Base-by-base conservation (phyloP, 768 basidiomycete species). In the Pisolithus marmoratus region DNA sequence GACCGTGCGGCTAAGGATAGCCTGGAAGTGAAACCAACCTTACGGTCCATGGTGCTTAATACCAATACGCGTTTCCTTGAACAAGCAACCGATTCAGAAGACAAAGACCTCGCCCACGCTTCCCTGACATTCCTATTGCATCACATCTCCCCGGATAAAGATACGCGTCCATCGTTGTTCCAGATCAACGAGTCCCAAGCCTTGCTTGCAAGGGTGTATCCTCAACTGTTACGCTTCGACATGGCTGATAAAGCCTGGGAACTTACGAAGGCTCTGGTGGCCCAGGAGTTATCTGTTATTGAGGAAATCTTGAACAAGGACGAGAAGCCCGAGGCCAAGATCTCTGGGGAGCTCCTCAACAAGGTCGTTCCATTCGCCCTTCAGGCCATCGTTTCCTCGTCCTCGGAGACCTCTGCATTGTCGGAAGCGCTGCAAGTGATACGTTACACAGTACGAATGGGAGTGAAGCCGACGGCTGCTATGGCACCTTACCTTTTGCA, bases 31-130 rank as follows among this genome's bases (percentile, higher is more conserved):
- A 69, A 68, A 8, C 26, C 60, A 2, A 59, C 69, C 23, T 79
- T 79, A 54, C 72, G 71, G 19, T 57, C 66, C 11, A 58, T 80
- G 41, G 71, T 81, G 5, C 74, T 79, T 48, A 58, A 70, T 36
- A 70, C 74, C 9, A 79, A 79, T 47, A 52, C 73, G 5, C 63
- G 62, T 17, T 57, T 64, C 22, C 60, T 80, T 8, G 63, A 66
- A 5, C 55, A 41, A 4, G 48, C 27, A 2, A 55, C 54, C 19
- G 31, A 29, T 23, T 38, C 59, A 20, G 31, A 38, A 9, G 48
- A 37, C 23, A 17, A 52, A 22, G 54, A 62, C 42, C 48, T 37
- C 2, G 60, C 52, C 8, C 54, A 5, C 2, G n/a, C 20, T 5
- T 54, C 55, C 6, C 43, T 65, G 26, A 56, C 65, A 27, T 73